Percentiles rank a stretch among this genome's conserved stretches.
Evolutionary conservation across 1,139 yeast genomes (phyloP).

Genomic region (Blastobotrys petasosporus): DNA sequence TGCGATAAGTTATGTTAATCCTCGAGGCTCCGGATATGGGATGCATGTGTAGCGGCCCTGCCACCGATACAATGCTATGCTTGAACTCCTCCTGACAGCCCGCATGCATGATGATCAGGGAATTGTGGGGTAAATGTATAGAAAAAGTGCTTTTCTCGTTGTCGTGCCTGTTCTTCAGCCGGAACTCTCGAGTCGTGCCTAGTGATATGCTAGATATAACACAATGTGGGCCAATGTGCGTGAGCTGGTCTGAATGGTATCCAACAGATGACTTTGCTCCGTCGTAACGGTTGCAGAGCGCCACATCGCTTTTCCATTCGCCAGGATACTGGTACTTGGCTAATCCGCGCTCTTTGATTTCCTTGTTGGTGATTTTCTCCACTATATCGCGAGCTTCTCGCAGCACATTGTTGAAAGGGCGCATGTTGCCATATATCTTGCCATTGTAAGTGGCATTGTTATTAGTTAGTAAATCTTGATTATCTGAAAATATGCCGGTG

Average conservation of each 20-base stretch:
- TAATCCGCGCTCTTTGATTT: constrained; percentile 30
- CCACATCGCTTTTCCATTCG: constrained; percentile 48
- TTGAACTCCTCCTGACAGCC: constrained; percentile 70
- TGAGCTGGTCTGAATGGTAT: constrained; percentile 68
- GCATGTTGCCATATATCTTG: constrained; percentile 21
- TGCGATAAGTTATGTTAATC: constrained; percentile 59
- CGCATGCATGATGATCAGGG: constrained; percentile 63
- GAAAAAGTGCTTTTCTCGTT: constrained; percentile 35
- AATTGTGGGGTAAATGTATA: constrained; percentile 58
- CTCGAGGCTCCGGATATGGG: constrained; percentile 46
- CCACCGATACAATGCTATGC: constrained; percentile 47
- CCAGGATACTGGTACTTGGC: constrained; percentile 33
- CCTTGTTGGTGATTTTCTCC: constrained; percentile 41
- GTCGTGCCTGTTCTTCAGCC: constrained; percentile 39
- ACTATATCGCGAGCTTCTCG: constrained; percentile 38
- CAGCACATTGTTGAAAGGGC: constrained; percentile 39
- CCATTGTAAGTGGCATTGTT: constrained; percentile 41
- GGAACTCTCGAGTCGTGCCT: constrained; percentile 62
- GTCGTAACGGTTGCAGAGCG: constrained; percentile 53
- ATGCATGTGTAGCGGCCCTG: constrained; percentile 36
- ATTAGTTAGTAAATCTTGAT: constrained; percentile 25
- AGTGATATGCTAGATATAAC: constrained; percentile 58
- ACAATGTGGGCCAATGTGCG: constrained; percentile 65
- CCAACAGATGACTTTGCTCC: constrained; percentile 49
- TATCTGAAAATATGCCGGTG: constrained; percentile 38